Percentiles rank a stretch among this genome's conserved stretches.
These are phyloP conservation scores for Trametes meyenii DNA, from an alignment of 768 basidiomycete species.

Conservation along the genomic window DNA sequence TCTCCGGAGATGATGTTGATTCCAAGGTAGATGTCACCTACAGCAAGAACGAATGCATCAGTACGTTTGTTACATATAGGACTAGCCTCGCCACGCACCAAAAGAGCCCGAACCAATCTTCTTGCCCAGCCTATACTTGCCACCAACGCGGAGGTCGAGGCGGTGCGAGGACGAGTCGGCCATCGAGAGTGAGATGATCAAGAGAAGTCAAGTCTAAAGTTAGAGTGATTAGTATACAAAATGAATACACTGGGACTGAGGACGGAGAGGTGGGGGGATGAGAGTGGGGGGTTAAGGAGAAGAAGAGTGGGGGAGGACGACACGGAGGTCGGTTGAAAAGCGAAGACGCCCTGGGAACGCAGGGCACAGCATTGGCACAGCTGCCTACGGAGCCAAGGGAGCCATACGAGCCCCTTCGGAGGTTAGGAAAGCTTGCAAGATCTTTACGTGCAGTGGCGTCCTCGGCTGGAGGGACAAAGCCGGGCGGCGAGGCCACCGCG, in stretches of 20 bases:
- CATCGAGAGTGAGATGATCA: constrained; percentile 46
- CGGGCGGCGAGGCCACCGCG: constrained; percentile 22
- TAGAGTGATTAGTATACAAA: background rate
- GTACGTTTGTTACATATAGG: background rate
- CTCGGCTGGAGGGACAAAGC: constrained; percentile 6
- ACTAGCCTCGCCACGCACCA: constrained; percentile 57
- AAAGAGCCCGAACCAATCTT: constrained; percentile 99
- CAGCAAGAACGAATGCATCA: constrained; percentile 17
- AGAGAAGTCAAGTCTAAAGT: background rate
- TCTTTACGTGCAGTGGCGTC: constrained; percentile 24
- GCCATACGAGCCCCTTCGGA: background rate
- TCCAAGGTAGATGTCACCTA: constrained; percentile 98
- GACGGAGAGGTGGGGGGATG: constrained; percentile 19
- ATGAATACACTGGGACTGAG: background rate
- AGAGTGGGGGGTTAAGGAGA: constrained; percentile 20
- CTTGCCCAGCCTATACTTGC: constrained; percentile 97
- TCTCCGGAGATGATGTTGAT: constrained; percentile 99
- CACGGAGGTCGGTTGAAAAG: constrained; percentile 14
- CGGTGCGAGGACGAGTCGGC: constrained; percentile 71
- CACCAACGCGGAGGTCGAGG: constrained; percentile 87
- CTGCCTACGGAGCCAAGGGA: constrained; percentile 8
- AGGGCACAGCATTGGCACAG: constrained; percentile 25
- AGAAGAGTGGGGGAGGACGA: constrained; percentile 11
- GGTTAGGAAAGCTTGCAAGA: constrained; percentile 5
- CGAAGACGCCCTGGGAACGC: constrained; percentile 21